A percentile compares a stretch with the other conserved stretches of the same genome.
These are phyloP conservation scores for Zygotorulaspora florentina DNA, from an alignment of 805 yeast species.

Conservation along the genomic window DNA sequence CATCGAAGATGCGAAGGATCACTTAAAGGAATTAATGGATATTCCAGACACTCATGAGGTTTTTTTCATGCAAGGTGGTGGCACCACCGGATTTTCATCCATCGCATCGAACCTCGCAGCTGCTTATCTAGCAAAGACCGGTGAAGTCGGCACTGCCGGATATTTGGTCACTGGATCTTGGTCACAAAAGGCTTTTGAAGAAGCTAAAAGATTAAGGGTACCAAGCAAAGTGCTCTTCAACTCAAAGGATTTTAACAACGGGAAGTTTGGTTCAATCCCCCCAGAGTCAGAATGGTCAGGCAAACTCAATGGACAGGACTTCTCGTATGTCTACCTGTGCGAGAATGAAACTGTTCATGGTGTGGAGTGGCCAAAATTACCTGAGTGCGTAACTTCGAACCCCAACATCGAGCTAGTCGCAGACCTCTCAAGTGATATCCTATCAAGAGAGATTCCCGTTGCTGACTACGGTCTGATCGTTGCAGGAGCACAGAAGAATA, in stretches of 20 bases:
- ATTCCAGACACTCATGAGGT: slow-evolving; percentile 94
- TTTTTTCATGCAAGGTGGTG: slow-evolving; percentile 96
- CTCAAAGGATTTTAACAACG: slow-evolving; percentile 48
- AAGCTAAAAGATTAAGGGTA: slow-evolving; percentile 78
- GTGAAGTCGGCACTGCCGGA: slow-evolving; percentile 74
- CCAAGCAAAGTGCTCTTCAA: slow-evolving; percentile 67
- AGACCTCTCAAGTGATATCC: slow-evolving; percentile 90
- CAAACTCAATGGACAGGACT: slow-evolving; percentile 43
- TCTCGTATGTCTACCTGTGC: slow-evolving; percentile 85
- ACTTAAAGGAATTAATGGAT: slow-evolving; percentile 57
- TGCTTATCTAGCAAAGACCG: slow-evolving; percentile 63
- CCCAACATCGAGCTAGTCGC: slow-evolving; percentile 74
- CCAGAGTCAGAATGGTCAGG: slow-evolving; percentile 58
- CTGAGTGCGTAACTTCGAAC: slow-evolving; percentile 50
- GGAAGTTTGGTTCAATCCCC: slow-evolving; percentile 67
- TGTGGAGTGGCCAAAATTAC: slow-evolving; percentile 62
- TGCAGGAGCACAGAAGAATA: slow-evolving; percentile 98
- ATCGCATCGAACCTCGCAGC: slow-evolving; percentile 80
- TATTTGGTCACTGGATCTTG: slow-evolving; percentile 91
- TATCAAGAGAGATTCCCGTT: slow-evolving; percentile 77
- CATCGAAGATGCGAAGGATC: slow-evolving; percentile 69
- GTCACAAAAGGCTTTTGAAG: slow-evolving; percentile 86
- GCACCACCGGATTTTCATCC: slow-evolving; percentile 92
- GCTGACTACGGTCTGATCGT: slow-evolving; percentile 81
- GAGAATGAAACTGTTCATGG: slow-evolving; percentile 98